phyloP scores from a whole-genome alignment of 2,329 filamentous ascomycete species.

The Rutstroemia sp. region DNA sequence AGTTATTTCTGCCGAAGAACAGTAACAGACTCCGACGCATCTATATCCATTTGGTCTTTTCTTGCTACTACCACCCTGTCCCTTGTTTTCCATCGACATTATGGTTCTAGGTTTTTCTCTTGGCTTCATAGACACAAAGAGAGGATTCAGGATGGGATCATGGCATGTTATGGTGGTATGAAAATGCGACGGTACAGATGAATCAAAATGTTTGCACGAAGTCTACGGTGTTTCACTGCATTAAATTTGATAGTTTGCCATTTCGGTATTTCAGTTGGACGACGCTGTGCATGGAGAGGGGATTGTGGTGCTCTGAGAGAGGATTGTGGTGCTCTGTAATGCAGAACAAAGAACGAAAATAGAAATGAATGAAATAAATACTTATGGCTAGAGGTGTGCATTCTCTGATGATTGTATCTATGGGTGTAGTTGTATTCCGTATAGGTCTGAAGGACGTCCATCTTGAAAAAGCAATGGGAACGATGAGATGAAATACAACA shows the following conservation, averaged over 20 bases:
- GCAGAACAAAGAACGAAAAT: background rate
- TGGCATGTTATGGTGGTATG: background rate
- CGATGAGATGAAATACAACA: too few species aligned
- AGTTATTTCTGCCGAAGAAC: conserved; percentile 6
- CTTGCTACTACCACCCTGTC: background rate
- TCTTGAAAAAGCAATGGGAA: too few species aligned
- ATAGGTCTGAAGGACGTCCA: too few species aligned
- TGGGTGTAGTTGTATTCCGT: too few species aligned
- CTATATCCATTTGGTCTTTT: background rate
- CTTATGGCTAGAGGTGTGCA: too few species aligned
- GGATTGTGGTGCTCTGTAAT: background rate
- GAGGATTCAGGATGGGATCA: background rate
- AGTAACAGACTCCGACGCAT: background rate
- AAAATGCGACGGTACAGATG: background rate
- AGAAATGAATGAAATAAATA: background rate
- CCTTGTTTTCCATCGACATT: background rate
- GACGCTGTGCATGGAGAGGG: too few species aligned
- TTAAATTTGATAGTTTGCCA: too few species aligned
- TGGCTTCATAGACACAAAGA: background rate
- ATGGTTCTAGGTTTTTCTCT: background rate
- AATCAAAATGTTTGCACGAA: background rate
- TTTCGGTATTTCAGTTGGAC: too few species aligned
- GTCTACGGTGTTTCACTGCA: background rate
- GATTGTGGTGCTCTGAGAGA: too few species aligned
- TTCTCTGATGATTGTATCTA: too few species aligned